Evolutionary conservation across 352 stramenopile species (phyloP), one percentile per base, ranked within the genome.

Genomic region (Phytophthora megakarya): DNA sequence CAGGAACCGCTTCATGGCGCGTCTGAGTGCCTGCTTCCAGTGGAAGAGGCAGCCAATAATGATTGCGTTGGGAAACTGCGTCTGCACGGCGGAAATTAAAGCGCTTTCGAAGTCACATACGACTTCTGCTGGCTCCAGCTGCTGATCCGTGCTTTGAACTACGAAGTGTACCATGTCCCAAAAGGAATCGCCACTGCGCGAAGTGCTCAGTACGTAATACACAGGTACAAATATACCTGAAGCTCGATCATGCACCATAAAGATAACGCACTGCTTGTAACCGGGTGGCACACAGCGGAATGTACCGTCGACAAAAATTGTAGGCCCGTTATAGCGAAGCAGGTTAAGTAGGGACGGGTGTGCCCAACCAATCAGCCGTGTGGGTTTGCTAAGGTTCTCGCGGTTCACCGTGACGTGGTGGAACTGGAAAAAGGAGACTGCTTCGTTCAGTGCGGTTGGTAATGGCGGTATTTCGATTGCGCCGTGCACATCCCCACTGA

Each of bases 281-380:
- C 23, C 11, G n/a, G 26, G 51, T 3, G 51, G 50, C 1, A 40
- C 50, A 12, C 22, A 58, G 9, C 23, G 38, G n/a, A 57, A 57
- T 10, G 49, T 47, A 3, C 49, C 49, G 13, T 46, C 49, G 9
- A 57, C 38, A 7, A 53, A 54, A 32, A 32, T 32, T 32, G 26
- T 32, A 32, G 26, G 5, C 26, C 26, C 26, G 26, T 32, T 5
- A 9, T 32, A 32, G 26, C 26, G 26, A 5, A 32, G 26, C 9
- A 32, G 26, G 26, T 32, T 32, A 32, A 32, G 5, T 5, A 32
- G 26, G 26, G 26, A 32, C 9, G 26, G 26, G 26, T 32, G 9
- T 32, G 26, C 26, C 26, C 26, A 32, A 32, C 26, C 26, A 32
- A 32, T 32, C 9, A 32, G 26, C 26, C 26, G 26, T 32, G 26